phyloP scores from a whole-genome alignment of 108 stramenopile genomes.

The Poteriospumella lacustris region DNA sequence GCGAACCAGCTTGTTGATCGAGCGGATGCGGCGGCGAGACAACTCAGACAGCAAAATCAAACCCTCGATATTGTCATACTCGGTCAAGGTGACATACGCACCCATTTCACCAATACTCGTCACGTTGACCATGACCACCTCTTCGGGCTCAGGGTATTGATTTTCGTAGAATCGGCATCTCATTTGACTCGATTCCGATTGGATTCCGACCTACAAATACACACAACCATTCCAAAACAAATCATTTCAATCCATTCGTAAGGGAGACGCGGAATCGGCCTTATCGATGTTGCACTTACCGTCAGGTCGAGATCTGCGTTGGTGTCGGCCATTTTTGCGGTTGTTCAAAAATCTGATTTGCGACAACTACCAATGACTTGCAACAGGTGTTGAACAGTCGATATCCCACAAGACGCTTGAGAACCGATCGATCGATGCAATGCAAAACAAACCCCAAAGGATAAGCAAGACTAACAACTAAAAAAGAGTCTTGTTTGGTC shows the following conservation, averaged over 20 bases:
- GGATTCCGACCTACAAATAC: neutral
- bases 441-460: no score
- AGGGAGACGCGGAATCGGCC: no score
- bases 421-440: no score
- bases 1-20: slow-evolving; percentile 97
- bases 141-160: slow-evolving; percentile 91
- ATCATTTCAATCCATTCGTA: neutral
- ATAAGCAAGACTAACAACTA: no score
- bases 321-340: no score
- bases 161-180: slow-evolving; percentile 91
- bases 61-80: slow-evolving; percentile 66
- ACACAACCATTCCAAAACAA: neutral
- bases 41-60: slow-evolving; percentile 95
- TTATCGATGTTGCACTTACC: no score
- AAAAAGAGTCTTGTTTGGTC: no score
- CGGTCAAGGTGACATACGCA: slow-evolving; percentile 92
- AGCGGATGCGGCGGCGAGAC: slow-evolving; percentile 90
- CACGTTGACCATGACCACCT: slow-evolving; percentile 90
- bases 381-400: no score
- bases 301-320: no score
- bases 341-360: no score
- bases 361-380: no score
- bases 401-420: no score
- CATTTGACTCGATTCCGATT: neutral
- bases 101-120: slow-evolving; percentile 97